phyloP scores from a whole-genome alignment of 2,329 filamentous ascomycete species.

The Akanthomyces uredinophilus region DNA sequence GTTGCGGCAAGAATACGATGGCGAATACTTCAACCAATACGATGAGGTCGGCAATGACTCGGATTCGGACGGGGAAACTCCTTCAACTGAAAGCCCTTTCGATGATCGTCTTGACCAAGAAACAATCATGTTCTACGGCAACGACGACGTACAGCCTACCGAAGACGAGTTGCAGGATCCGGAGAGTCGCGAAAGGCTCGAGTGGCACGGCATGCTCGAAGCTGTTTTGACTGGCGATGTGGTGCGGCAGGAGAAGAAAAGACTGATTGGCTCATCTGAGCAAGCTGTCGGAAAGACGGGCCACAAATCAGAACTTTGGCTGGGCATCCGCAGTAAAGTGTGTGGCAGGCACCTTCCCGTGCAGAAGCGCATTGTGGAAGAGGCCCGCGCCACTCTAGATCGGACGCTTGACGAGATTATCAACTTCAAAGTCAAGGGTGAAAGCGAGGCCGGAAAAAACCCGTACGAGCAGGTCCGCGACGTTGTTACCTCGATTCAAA shows the following conservation, averaged over 20 bases:
- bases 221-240: conserved; percentile 95
- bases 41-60: conserved; percentile 64
- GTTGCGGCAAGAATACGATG: conserved; percentile 65
- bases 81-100: conserved; percentile 74
- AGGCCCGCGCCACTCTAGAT: conserved; percentile 69
- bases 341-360: conserved; percentile 80
- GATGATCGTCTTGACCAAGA: conserved; percentile 90
- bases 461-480: conserved; percentile 85
- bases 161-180: conserved; percentile 86
- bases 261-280: conserved; percentile 73
- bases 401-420: conserved; percentile 80
- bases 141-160: conserved; percentile 82
- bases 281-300: conserved; percentile 55
- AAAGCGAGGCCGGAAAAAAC: conserved; percentile 84
- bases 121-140: conserved; percentile 86
- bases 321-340: conserved; percentile 76
- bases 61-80: conserved; percentile 86
- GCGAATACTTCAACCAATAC: conserved; percentile 69
- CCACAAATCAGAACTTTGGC: conserved; percentile 77
- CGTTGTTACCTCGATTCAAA: conserved; percentile 84
- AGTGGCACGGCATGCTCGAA: conserved; percentile 98
- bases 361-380: conserved; percentile 83
- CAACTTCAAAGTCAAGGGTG: conserved; percentile 88
- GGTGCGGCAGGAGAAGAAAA: conserved; percentile 95
- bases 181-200: conserved; percentile 79